Evolutionary conservation across 1,284 basidiomycete genomes (phyloP), one percentile per base, ranked within the genome.

Genomic region (Sparassis latifolia): DNA sequence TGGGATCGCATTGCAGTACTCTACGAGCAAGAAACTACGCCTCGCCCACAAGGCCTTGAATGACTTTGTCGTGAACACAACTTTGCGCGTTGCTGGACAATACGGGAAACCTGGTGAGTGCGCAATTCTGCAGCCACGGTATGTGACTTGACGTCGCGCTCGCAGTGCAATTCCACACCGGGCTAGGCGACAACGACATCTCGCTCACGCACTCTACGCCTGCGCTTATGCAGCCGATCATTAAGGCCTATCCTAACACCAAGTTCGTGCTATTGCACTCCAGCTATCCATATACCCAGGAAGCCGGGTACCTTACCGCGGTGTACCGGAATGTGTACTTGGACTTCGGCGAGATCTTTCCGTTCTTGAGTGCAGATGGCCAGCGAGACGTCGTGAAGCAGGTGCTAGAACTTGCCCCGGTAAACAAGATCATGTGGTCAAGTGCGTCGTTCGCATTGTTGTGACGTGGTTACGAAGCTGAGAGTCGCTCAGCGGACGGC

Each of bases 291-390:
- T 88, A 76, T 63, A 84, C 80, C 2, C 76, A 80, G 45, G 86
- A 90, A 51, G 86, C 85, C 3, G 86, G 82, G 2, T 89, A 89
- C 62, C 73, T 90, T 33, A 72, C 84, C 0, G 69, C 84, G 0
- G 76, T 84, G 9, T 88, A 87, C 58, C 61, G 70, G 40, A 89
- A 89, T 54, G 86, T 88, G 6, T 89, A 77, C 61, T 69, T 89
- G 42, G 88, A 90, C 63, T 85, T 89, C 61, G 87, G 88, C 39
- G 82, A 86, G 70, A 77, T 89, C n/a, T 89, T 86, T 55, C 85
- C 84, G 0, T 69, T 78, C 53, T 66, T 89, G 37, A 84, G 83
- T 2, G 72, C 69, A 1, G 73, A 76, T 2, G 86, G 85, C 1
- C 86, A 88, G 62, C 71, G 77, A 9, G 60, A 65, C 0, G 72